Base-by-base conservation (phyloP, 2,329 filamentous ascomycete genomes). In the Calonectria fujianensis region DNA sequence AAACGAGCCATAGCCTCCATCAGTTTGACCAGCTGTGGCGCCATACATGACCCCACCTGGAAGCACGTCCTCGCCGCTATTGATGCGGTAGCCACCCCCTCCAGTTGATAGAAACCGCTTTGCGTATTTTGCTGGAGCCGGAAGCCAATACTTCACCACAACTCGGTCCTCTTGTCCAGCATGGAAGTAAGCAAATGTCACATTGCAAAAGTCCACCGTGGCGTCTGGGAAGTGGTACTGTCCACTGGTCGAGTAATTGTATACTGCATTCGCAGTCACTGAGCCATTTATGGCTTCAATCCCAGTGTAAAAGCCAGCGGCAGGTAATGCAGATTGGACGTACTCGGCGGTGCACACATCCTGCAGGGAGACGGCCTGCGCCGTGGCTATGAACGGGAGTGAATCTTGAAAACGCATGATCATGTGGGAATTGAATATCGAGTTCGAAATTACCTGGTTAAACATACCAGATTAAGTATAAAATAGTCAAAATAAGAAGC, bases 71-170 rank as follows among this genome's bases (percentile, higher is more conserved):
- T 63, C 57, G 31, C 57, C 57, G 37, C 35, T 41, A 16, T 41
- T 63, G 35, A 63, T 63, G 1, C 16, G 57, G 37, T 63, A 63
- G 35, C 57, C 57, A 16, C 57, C 57, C 3, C 57, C 57, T 29
- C 57, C 57, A 20, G 57, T 63, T 18, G 57, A 63, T 5, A 63
- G 16, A 20, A 63, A 63, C 6, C 57, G 57, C 11, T 39, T 39
- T 41, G 39, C n/a, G 10, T 63, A 63, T 41, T 63, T 31, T 29
- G 18, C 57, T 29, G 57, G 57, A 29, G 57, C 57, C 3, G 57
- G 57, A 41, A 63, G 57, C 57, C 57, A 63, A 41, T 63, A 63
- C 27, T 63, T 63, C 37, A 63, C 57, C 14, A 63, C 57, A 20
- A 63, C 57, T 27, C 14, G 27, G 35, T 63, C 57, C n/a, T 41